Percentiles rank a stretch among this genome's conserved stretches.
These are phyloP conservation scores for Escovopsis sp. DNA, from an alignment of 2,329 filamentous ascomycete genomes.

Conservation along the genomic window DNA sequence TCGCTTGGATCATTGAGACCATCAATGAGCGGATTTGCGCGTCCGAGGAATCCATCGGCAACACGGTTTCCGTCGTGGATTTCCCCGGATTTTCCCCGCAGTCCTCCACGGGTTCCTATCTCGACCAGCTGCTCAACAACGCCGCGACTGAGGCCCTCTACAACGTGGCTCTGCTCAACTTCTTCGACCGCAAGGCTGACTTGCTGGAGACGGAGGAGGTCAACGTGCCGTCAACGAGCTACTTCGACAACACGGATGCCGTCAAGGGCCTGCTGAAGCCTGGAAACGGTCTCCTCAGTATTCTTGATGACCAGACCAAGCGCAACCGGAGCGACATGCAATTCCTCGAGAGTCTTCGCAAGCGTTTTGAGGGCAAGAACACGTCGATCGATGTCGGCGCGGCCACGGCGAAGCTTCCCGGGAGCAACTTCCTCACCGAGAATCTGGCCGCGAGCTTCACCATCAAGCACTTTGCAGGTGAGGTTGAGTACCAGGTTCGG, in stretches of 20 bases:
- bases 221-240: conserved; percentile 76
- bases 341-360: conserved; percentile 76
- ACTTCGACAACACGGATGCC: conserved; percentile 94
- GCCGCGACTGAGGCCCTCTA: conserved; percentile 85
- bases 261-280: conserved; percentile 83
- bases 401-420: conserved; percentile 61
- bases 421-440: conserved; percentile 79
- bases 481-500: conserved; percentile 83
- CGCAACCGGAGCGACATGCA: conserved; percentile 81
- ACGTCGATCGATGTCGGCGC: conserved; percentile 70
- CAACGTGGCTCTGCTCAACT: conserved; percentile 85
- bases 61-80: conserved; percentile 89
- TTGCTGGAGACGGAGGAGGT: conserved; percentile 92
- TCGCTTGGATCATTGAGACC: conserved; percentile 84
- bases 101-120: conserved; percentile 63
- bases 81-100: conserved; percentile 91
- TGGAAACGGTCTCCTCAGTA: conserved; percentile 83
- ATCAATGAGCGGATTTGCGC: conserved; percentile 86
- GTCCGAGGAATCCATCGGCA: conserved; percentile 72
- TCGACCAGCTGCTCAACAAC: conserved; percentile 92
- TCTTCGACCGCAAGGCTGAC: conserved; percentile 90
- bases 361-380: conserved; percentile 91
- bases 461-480: conserved; percentile 88
- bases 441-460: conserved; percentile 73
- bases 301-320: conserved; percentile 88